Conservation (phyloP, 2,329 filamentous ascomycete species). For the Phyllosticta capitalensis region DNA sequence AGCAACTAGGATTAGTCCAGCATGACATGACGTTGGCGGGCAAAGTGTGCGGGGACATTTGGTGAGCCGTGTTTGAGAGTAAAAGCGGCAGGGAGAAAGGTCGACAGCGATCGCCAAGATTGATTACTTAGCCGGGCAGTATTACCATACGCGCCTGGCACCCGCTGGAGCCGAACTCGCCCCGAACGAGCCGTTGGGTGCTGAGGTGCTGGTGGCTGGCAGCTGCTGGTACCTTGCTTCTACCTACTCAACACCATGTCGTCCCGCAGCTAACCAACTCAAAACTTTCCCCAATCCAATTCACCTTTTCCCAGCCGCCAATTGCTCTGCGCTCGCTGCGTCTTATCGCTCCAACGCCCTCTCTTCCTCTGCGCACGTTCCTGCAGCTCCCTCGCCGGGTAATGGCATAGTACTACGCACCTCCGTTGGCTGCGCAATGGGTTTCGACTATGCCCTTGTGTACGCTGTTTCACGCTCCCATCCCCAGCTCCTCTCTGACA, state of each 20-base stretch:
- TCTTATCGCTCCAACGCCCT: not conserved
- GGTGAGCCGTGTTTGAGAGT: not conserved
- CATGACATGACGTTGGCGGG: not conserved
- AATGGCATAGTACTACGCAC: conserved; percentile 8
- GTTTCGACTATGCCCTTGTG: conserved; percentile 54
- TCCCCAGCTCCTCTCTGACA: not conserved
- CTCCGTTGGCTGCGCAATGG: conserved; percentile 34
- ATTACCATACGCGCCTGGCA: not conserved
- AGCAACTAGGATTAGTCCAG: not conserved
- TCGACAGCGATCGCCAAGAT: not conserved
- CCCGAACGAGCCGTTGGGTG: not conserved
- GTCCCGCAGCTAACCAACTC: not conserved
- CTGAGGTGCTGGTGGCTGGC: not conserved
- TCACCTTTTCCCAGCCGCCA: not conserved
- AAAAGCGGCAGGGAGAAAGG: not conserved
- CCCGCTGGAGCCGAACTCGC: not conserved
- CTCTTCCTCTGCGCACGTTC: not conserved
- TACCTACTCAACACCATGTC: not conserved
- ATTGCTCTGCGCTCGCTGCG: not conserved
- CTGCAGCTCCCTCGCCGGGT: conserved; percentile 9
- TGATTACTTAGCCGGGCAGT: not conserved
- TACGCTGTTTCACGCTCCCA: conserved; percentile 25
- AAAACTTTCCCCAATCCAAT: not conserved
- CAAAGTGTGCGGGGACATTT: not conserved
- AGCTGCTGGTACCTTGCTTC: not conserved